phyloP scores from a whole-genome alignment of 2,329 filamentous ascomycete genomes.

The Parastagonospora nodorum region DNA sequence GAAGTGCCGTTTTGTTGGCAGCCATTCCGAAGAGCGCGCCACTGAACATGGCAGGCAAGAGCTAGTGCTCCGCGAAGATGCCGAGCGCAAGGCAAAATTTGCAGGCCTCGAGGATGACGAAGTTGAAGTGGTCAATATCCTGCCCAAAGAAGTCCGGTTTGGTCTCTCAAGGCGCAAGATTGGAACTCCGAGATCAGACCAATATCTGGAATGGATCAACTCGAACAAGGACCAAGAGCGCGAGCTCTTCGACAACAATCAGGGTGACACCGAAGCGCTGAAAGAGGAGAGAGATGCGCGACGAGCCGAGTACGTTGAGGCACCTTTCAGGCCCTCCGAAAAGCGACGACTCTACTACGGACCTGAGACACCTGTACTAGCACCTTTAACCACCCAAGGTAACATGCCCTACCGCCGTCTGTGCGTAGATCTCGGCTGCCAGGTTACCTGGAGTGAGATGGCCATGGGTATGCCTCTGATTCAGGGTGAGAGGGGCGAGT shows the following conservation, averaged over 20 bases:
- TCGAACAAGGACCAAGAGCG: conserved; percentile 57
- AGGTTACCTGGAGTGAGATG: conserved; percentile 98
- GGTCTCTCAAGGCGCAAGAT: conserved; percentile 74
- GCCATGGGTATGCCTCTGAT: conserved; percentile 88
- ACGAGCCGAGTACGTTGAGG: conserved; percentile 80
- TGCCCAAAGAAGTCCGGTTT: conserved; percentile 72
- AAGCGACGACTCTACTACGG: conserved; percentile 95
- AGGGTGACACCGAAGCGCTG: conserved; percentile 33
- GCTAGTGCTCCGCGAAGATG: conserved; percentile 70
- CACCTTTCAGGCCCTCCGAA: conserved; percentile 87
- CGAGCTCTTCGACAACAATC: conserved; percentile 41
- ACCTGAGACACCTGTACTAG: conserved; percentile 88
- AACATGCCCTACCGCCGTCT: conserved; percentile 93
- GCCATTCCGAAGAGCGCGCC: conserved; percentile 82
- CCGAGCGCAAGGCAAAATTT: conserved; percentile 51
- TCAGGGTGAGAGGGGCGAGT: conserved; percentile 88
- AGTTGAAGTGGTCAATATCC: conserved; percentile 75
- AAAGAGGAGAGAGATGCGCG: conserved; percentile 62
- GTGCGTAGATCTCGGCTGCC: conserved; percentile 85
- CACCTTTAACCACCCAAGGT: conserved; percentile 93
- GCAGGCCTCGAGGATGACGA: conserved; percentile 52
- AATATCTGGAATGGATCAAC: conserved; percentile 79
- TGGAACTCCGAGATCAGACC: conserved; percentile 73
- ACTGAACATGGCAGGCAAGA: conserved; percentile 82
- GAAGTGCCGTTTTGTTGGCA: conserved; percentile 90